Evolutionary conservation across 2,329 filamentous ascomycete species (phyloP).

Genomic region (Colletotrichum cordylinicola): DNA sequence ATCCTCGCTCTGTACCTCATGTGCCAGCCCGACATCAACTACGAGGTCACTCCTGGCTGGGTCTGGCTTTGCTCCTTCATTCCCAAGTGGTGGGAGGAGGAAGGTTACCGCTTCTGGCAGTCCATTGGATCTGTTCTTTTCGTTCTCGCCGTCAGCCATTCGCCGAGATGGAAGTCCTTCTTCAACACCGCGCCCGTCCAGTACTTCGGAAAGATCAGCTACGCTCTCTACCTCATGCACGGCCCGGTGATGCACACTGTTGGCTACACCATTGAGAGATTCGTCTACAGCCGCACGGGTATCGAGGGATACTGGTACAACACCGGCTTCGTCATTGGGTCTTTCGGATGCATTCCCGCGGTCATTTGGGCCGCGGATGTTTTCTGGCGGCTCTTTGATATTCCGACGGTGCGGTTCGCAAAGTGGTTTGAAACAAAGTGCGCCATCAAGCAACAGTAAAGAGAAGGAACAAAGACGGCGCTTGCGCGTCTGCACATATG

Average conservation of each 20-base stretch:
- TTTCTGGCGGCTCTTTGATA: conserved; percentile 61
- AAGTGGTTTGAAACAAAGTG: conserved; percentile 59
- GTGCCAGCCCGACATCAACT: conserved; percentile 48
- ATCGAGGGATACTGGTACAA: conserved; percentile 50
- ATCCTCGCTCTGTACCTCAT: conserved; percentile 59
- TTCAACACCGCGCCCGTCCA: conserved; percentile 57
- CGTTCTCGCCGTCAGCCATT: conserved; percentile 54
- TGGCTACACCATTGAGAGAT: conserved; percentile 57
- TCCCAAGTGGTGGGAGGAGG: conserved; percentile 53
- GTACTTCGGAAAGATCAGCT: conserved; percentile 67
- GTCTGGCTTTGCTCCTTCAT: conserved; percentile 51
- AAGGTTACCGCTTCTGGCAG: conserved; percentile 63
- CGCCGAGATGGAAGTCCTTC: conserved; percentile 51
- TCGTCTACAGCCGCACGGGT: conserved; percentile 54
- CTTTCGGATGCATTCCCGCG: conserved; percentile 52
- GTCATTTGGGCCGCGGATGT: conserved; percentile 62
- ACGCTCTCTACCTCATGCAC: conserved; percentile 67
- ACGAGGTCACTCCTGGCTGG: conserved; percentile 56
- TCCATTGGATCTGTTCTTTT: conserved; percentile 58
- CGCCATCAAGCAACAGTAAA: conserved; percentile 30
- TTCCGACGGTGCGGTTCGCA: conserved; percentile 60
- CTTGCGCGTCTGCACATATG: neutral
- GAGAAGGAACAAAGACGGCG: neutral
- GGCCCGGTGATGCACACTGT: conserved; percentile 59
- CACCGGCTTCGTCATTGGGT: conserved; percentile 51